These are phyloP conservation scores for Tillandsia fasciculata DNA, from an alignment of 176 grass and related monocot species.

Conservation along the genomic window DNA sequence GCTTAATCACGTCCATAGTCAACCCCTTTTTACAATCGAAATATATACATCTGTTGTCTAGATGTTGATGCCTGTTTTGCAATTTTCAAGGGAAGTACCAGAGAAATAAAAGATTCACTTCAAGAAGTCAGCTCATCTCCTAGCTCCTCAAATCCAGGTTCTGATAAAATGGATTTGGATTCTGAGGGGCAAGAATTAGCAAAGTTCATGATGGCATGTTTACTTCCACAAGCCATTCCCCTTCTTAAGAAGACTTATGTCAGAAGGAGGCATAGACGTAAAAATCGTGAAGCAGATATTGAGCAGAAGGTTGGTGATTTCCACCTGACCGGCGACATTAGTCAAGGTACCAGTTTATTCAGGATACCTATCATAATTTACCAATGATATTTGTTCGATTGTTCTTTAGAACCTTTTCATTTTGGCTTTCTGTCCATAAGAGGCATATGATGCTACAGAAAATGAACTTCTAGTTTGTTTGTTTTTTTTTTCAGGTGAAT, in stretches of 20 bases:
- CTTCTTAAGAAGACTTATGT: constrained; percentile 61
- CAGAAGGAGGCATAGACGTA: constrained; percentile 41
- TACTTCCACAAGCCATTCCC: constrained; percentile 78
- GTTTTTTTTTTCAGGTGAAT: constrained; percentile 23
- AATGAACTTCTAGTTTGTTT: constrained; percentile 15
- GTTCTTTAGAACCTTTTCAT: constrained; percentile 4
- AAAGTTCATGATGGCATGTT: constrained; percentile 73
- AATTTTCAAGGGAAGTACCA: constrained; percentile 33
- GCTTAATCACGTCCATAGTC: too few species aligned
- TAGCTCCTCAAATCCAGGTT: constrained; percentile 56
- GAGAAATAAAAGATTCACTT: constrained; percentile 46
- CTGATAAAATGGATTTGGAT: constrained; percentile 55
- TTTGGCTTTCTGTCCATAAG: background rate
- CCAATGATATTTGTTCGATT: background rate
- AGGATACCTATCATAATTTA: background rate
- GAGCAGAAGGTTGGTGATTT: constrained; percentile 16
- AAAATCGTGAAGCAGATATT: constrained; percentile 26
- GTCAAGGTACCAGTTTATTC: constrained; percentile 43
- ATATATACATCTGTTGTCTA: constrained; percentile 5
- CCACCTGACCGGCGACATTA: constrained; percentile 15
- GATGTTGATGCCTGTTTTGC: constrained; percentile 19
- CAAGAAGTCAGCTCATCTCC: constrained; percentile 37
- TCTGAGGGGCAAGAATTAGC: constrained; percentile 52
- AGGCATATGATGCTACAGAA: constrained; percentile 6
- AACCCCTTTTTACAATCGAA: constrained; percentile 14